phyloP scores from a whole-genome alignment of 306 rosid species.

The Rosa lucieae region DNA sequence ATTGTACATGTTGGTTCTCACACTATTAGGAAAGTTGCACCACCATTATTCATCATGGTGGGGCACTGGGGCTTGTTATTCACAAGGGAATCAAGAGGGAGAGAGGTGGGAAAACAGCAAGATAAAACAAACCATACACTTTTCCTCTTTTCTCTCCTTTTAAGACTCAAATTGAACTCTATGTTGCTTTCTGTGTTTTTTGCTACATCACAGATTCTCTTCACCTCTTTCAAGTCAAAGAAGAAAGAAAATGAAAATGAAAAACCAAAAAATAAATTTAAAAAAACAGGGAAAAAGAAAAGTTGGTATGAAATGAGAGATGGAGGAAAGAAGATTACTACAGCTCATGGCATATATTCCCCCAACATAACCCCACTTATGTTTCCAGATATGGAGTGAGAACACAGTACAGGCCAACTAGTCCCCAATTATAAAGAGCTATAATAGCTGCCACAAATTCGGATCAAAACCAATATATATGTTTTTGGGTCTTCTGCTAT shows the following conservation, averaged over 20 bases:
- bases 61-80: constrained; percentile 56
- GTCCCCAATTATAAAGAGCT: constrained; percentile 54
- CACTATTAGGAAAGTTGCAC: constrained; percentile 54
- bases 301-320: constrained; percentile 57
- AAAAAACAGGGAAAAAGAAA: constrained; percentile 27
- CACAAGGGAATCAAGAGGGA: constrained; percentile 63
- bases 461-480: constrained; percentile 38
- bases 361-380: constrained; percentile 88
- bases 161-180: constrained; percentile 62
- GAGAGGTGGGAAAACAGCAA: constrained; percentile 63
- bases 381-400: constrained; percentile 98
- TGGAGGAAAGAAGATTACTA: constrained; percentile 44
- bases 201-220: constrained; percentile 86
- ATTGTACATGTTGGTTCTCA: constrained; percentile 38
- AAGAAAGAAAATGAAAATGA: constrained; percentile 33
- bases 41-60: constrained; percentile 61
- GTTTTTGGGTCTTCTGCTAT: constrained; percentile 27
- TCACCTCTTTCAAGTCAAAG: constrained; percentile 83
- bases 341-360: constrained; percentile 97
- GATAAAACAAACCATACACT: constrained; percentile 95
- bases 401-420: constrained; percentile 57
- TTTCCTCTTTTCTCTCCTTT: constrained; percentile 91
- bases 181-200: constrained; percentile 62
- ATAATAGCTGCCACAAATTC: constrained; percentile 47
- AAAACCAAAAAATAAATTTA: background rate